Evolutionary conservation across 257 asterid species (phyloP).

Genomic region (Solanum tarapatanum): DNA sequence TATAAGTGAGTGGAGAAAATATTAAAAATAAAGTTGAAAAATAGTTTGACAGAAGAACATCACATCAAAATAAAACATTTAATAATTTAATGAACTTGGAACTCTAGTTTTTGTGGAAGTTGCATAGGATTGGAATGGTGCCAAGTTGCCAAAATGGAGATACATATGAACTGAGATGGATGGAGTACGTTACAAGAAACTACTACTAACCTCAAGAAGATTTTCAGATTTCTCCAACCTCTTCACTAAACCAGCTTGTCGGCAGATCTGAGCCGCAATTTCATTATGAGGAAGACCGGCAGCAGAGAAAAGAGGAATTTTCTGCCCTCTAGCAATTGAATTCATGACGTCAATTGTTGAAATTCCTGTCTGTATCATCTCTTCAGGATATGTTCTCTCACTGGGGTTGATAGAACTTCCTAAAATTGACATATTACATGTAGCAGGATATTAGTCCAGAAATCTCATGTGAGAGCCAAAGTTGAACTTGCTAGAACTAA

Average conservation of each 20-base stretch:
- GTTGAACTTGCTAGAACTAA: neutral
- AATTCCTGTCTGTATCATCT: conserved; percentile 96
- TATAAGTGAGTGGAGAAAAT: neutral
- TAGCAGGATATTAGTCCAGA: neutral
- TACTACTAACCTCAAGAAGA: conserved; percentile 66
- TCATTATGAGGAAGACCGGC: conserved; percentile 99
- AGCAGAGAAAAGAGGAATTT: conserved; percentile 95
- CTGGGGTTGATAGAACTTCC: conserved; percentile 99
- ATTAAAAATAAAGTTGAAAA: neutral
- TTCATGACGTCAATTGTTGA: conserved; percentile 98
- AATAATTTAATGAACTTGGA: neutral
- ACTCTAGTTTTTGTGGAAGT: neutral
- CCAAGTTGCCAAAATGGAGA: neutral
- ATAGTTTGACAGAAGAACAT: neutral
- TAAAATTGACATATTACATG: conserved; percentile 16
- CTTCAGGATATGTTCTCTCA: conserved; percentile 98
- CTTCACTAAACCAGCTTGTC: conserved; percentile 98
- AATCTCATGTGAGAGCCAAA: neutral
- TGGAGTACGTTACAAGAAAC: neutral
- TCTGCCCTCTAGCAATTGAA: conserved; percentile 97
- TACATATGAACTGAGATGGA: neutral
- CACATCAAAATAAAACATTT: neutral
- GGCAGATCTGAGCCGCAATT: conserved; percentile 98
- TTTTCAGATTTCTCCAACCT: conserved; percentile 77
- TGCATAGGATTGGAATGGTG: neutral